These are phyloP conservation scores for Ceratocystis eucalypticola DNA, from an alignment of 2,329 filamentous ascomycete species.

Conservation along the genomic window DNA sequence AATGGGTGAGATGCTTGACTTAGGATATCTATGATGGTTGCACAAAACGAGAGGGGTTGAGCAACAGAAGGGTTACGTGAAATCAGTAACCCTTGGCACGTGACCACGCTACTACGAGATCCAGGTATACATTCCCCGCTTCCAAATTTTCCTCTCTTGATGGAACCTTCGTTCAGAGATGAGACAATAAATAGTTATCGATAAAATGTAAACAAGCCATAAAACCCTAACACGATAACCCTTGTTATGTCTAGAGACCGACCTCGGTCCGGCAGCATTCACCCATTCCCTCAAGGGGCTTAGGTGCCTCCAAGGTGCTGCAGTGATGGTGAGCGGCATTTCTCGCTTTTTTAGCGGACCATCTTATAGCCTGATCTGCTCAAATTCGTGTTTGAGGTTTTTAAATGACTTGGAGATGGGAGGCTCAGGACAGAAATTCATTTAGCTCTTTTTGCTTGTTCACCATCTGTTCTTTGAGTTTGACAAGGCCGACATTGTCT, in stretches of 20 bases:
- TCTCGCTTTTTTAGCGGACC: neutral
- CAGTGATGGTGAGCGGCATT: neutral
- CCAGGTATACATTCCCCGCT: no score
- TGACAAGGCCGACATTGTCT: neutral
- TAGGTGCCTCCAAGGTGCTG: neutral
- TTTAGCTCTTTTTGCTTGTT: neutral
- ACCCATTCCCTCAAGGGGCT: neutral
- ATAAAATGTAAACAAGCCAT: neutral
- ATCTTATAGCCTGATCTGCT: conserved; percentile 2
- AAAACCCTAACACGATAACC: neutral
- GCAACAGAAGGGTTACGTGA: neutral
- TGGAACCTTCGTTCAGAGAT: no score
- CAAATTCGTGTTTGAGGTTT: neutral
- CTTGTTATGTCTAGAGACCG: neutral
- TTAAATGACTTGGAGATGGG: neutral
- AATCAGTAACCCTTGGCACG: no score
- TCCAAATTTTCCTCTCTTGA: no score
- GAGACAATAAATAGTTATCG: neutral
- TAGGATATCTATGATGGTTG: neutral
- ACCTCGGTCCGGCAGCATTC: neutral
- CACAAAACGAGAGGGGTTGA: neutral
- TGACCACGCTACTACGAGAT: no score
- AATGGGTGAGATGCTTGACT: neutral
- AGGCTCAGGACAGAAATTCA: neutral
- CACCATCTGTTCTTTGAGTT: neutral